These are phyloP conservation scores for Ceratocystis ficicola DNA, from an alignment of 2,329 filamentous ascomycete genomes.

Conservation along the genomic window DNA sequence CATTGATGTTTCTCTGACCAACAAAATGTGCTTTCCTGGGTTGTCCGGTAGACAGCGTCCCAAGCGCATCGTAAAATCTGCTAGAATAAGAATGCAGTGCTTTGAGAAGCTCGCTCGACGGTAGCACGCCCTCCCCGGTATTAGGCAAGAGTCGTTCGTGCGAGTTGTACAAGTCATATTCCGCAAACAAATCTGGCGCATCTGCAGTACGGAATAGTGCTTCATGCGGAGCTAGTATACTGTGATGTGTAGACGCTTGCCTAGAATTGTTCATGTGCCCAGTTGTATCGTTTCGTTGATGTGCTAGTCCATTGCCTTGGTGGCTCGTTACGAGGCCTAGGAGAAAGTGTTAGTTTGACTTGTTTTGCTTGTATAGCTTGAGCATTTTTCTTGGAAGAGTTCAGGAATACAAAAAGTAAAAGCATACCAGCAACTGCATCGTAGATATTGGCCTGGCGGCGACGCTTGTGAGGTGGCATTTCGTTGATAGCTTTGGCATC, in stretches of 20 bases:
- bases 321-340: slow-evolving; percentile 18
- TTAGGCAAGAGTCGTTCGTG: slow-evolving; percentile 43
- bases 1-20: slow-evolving; percentile 32
- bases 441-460: slow-evolving; percentile 46
- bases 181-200: slow-evolving; percentile 55
- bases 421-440: slow-evolving; percentile 56
- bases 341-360: neutral
- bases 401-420: neutral
- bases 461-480: slow-evolving; percentile 15
- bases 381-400: neutral
- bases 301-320: slow-evolving; percentile 5
- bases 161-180: slow-evolving; percentile 60
- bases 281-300: neutral
- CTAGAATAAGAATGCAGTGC: slow-evolving; percentile 56
- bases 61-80: slow-evolving; percentile 47
- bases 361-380: neutral
- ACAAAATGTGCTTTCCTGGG: slow-evolving; percentile 21
- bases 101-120: slow-evolving; percentile 57
- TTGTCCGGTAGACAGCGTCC: slow-evolving; percentile 22
- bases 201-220: slow-evolving; percentile 53
- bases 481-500: neutral
- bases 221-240: slow-evolving; percentile 51
- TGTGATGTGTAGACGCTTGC: neutral
- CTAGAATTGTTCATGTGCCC: neutral
- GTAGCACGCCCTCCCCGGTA: slow-evolving; percentile 39